Evolutionary conservation across 78 protist species (phyloP).

Genomic region (Bigelowiella natans): DNA sequence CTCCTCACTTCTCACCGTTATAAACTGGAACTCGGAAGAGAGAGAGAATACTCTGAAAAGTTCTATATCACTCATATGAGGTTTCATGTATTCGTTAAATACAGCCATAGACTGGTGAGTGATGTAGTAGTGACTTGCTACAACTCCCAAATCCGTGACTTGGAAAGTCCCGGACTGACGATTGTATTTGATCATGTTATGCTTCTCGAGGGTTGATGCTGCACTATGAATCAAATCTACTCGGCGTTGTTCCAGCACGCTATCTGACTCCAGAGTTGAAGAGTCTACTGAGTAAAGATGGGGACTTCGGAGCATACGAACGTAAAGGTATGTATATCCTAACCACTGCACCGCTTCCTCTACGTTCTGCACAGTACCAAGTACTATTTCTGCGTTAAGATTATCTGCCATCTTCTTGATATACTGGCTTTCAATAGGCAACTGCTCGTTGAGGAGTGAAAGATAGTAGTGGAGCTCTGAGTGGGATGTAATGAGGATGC

Average conservation of each 20-base stretch:
- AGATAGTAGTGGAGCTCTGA: slow-evolving; percentile 84
- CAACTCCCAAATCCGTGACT: slow-evolving; percentile 87
- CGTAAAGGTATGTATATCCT: slow-evolving; percentile 86
- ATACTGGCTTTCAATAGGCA: slow-evolving; percentile 94
- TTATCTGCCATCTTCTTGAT: slow-evolving; percentile 69
- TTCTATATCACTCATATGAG: slow-evolving; percentile 79
- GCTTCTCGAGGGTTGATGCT: slow-evolving; percentile 72
- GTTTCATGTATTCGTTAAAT: slow-evolving; percentile 71
- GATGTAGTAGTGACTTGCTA: slow-evolving; percentile 92
- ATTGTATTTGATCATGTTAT: slow-evolving; percentile 72
- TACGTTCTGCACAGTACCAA: slow-evolving; percentile 68
- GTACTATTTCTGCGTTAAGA: slow-evolving; percentile 95
- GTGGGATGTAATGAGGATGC: slow-evolving; percentile 78
- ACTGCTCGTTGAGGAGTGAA: slow-evolving; percentile 84
- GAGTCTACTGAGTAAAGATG: slow-evolving; percentile 63
- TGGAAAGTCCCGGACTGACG: slow-evolving; percentile 61
- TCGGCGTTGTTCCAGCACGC: slow-evolving; percentile 54
- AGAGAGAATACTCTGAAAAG: slow-evolving; percentile 65
- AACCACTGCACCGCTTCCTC: slow-evolving; percentile 91
- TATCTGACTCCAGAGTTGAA: slow-evolving; percentile 50
- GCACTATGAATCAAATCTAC: slow-evolving; percentile 82
- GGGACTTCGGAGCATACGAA: slow-evolving; percentile 90
- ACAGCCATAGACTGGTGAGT: slow-evolving; percentile 52
- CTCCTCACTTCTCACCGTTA: slow-evolving; percentile 91
- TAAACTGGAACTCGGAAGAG: slow-evolving; percentile 70